phyloP scores from a whole-genome alignment of 2,329 filamentous ascomycete genomes.

The Colletotrichum lupini region DNA sequence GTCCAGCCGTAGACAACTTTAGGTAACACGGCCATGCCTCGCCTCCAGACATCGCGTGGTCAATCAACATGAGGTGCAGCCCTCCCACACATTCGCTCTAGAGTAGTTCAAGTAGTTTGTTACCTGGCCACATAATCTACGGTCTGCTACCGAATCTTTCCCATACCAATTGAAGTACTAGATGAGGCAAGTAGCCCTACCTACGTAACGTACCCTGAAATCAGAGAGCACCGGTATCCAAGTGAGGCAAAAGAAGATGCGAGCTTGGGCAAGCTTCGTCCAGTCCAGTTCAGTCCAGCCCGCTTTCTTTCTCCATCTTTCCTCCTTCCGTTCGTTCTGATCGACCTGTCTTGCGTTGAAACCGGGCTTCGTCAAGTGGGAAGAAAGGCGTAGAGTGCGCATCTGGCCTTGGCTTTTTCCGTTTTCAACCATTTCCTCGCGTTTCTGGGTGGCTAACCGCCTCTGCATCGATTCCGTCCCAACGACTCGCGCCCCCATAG shows the following conservation, averaged over 20 bases:
- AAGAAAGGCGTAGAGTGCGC: slow-evolving; percentile 22
- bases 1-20: background rate
- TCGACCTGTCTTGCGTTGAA: slow-evolving; percentile 30
- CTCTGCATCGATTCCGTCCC: slow-evolving; percentile 23
- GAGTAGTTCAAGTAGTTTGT: background rate
- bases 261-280: slow-evolving; percentile 4
- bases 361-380: slow-evolving; percentile 27
- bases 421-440: slow-evolving; percentile 31
- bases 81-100: background rate
- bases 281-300: slow-evolving; percentile 15
- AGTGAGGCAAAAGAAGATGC: slow-evolving; percentile 3
- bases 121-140: background rate
- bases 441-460: slow-evolving; percentile 20
- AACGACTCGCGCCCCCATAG: slow-evolving; percentile 23
- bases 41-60: slow-evolving; percentile 5
- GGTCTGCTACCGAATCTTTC: background rate
- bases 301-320: slow-evolving; percentile 27
- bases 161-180: background rate
- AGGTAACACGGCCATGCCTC: slow-evolving; percentile 14
- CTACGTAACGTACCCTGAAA: background rate
- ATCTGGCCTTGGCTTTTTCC: slow-evolving; percentile 31
- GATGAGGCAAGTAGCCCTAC: background rate
- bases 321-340: slow-evolving; percentile 30
- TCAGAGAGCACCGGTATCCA: background rate
- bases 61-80: background rate